Conservation (phyloP, 805 yeast species). For the Ogataea pini region DNA sequence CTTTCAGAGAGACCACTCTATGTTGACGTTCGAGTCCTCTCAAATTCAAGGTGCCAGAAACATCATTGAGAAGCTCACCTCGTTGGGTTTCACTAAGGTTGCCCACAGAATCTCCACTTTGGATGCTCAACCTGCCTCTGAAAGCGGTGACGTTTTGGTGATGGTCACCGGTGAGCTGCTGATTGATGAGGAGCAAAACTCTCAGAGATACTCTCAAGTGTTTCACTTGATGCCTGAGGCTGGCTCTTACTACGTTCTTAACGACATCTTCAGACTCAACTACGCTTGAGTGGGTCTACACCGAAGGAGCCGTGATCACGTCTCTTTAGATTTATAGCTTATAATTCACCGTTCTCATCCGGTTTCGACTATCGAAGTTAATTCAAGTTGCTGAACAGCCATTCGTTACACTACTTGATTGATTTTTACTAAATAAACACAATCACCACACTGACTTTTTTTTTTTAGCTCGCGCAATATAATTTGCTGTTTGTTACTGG, state of each 20-base stretch:
- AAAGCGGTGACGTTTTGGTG: slow-evolving; percentile 88
- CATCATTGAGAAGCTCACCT: slow-evolving; percentile 87
- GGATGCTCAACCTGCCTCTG: slow-evolving; percentile 97
- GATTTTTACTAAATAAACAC: too few relatives aligned
- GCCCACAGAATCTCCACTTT: slow-evolving; percentile 91
- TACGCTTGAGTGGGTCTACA: slow-evolving; percentile 49
- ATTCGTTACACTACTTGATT: too few relatives aligned
- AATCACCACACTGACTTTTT: too few relatives aligned
- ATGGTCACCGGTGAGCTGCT: slow-evolving; percentile 96
- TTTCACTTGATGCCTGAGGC: slow-evolving; percentile 96
- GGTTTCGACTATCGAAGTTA: neutral
- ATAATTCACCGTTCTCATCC: neutral
- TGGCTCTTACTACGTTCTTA: slow-evolving; percentile 87
- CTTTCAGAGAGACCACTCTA: slow-evolving; percentile 93
- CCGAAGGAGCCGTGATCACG: neutral
- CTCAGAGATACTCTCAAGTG: slow-evolving; percentile 96
- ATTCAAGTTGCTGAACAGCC: too few relatives aligned
- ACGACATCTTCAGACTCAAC: slow-evolving; percentile 95
- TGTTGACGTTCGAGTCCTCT: slow-evolving; percentile 94
- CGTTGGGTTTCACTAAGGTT: slow-evolving; percentile 90
- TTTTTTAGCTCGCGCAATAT: slow-evolving; percentile 1
- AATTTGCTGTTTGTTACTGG: slow-evolving; percentile 1
- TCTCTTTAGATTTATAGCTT: slow-evolving; percentile 1
- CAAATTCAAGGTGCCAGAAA: slow-evolving; percentile 93
- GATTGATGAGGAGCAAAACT: slow-evolving; percentile 90